These are phyloP conservation scores for Lepidium didymum DNA, from an alignment of 345 rosid genomes.

Conservation along the genomic window DNA sequence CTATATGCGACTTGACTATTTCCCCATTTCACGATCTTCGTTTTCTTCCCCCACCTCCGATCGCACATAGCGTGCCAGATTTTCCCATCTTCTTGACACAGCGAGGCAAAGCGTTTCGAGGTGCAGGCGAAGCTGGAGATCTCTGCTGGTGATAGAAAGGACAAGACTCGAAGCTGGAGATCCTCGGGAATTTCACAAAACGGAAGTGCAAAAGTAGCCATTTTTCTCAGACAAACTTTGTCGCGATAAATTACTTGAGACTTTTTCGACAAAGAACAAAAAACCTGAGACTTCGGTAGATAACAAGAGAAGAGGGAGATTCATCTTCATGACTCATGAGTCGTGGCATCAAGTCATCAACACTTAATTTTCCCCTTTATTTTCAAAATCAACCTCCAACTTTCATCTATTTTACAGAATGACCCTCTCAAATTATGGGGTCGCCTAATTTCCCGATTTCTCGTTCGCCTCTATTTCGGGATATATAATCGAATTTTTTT, in stretches of 20 bases:
- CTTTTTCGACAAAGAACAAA: no score
- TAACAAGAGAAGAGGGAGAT: background rate
- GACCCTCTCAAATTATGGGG: background rate
- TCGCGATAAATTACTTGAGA: background rate
- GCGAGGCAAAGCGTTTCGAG: slow-evolving; percentile 55
- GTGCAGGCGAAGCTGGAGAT: slow-evolving; percentile 73
- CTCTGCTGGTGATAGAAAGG: slow-evolving; percentile 62
- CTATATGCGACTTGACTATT: slow-evolving; percentile 48
- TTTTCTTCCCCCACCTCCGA: slow-evolving; percentile 67
- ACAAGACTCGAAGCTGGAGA: slow-evolving; percentile 68
- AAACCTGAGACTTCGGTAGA: background rate
- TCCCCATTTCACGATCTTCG: slow-evolving; percentile 75
- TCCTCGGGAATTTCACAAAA: slow-evolving; percentile 78
- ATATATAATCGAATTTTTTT: background rate
- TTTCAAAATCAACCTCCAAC: background rate
- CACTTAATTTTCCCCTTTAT: background rate
- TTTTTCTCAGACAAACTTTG: background rate
- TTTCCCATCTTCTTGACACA: slow-evolving; percentile 49
- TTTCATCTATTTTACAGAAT: background rate
- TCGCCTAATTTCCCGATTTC: background rate
- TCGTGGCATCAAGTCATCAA: no score
- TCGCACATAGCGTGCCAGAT: slow-evolving; percentile 78
- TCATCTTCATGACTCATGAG: background rate
- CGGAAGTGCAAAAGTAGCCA: slow-evolving; percentile 20
- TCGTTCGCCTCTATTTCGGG: background rate